These are phyloP conservation scores for Hymenoscyphus repandus DNA, from an alignment of 2,329 filamentous ascomycete genomes.

Conservation along the genomic window DNA sequence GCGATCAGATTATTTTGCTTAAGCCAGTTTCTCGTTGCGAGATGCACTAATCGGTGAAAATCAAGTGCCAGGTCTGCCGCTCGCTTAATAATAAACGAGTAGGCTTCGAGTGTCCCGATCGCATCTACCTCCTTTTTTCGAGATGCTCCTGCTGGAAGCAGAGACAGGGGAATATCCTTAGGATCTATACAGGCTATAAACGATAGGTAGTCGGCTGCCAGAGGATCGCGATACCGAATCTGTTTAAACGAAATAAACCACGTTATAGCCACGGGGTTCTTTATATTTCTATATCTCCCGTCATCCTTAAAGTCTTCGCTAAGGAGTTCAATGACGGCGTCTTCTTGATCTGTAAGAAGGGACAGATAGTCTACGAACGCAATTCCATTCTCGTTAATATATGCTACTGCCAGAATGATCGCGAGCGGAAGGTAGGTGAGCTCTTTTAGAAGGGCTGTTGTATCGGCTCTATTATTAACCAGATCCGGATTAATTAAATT, in stretches of 20 bases:
- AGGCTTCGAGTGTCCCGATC: neutral
- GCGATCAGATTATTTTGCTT: neutral
- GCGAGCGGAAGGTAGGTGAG: conserved; percentile 2
- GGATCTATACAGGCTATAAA: conserved; percentile 3
- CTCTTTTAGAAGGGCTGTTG: neutral
- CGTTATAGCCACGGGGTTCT: neutral
- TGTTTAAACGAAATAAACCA: conserved; percentile 1
- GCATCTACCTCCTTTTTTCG: neutral
- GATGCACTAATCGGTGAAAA: conserved; percentile 3
- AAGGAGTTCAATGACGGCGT: conserved; percentile 2
- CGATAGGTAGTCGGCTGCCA: neutral
- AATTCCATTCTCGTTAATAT: neutral
- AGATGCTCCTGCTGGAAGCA: neutral
- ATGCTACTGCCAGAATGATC: neutral
- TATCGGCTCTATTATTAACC: neutral
- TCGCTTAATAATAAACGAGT: conserved; percentile 1
- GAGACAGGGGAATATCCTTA: neutral
- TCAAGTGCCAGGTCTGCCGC: neutral
- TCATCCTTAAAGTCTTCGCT: conserved; percentile 2
- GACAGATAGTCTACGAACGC: neutral
- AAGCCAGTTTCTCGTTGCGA: conserved; percentile 3
- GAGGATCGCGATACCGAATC: neutral
- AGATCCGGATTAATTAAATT: conserved; percentile 2
- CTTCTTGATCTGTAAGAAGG: neutral
- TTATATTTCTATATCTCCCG: neutral